Conservation (phyloP, 371 early-diverging fungal genomes). For the Phascolomyces articulosus region DNA sequence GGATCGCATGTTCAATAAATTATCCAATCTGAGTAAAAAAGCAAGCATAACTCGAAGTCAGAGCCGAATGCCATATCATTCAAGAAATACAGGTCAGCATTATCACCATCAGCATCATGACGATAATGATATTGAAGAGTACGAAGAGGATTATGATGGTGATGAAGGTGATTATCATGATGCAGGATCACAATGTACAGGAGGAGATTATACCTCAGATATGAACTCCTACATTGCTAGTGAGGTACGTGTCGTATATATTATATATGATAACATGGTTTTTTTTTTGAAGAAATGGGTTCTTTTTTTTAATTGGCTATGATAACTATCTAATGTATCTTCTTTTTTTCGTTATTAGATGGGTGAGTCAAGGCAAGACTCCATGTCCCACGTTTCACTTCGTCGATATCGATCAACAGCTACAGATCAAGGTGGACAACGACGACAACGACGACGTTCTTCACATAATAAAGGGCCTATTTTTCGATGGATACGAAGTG, state of each 20-base stretch:
- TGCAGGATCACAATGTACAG: slow-evolving; percentile 1
- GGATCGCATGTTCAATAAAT: slow-evolving; percentile 14
- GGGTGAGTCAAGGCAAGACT: slow-evolving; percentile 1
- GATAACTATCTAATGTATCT: no score
- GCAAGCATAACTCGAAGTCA: background rate
- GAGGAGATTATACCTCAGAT: slow-evolving; percentile 3
- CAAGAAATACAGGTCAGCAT: no score
- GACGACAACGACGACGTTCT: background rate
- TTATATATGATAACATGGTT: no score
- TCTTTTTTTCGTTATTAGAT: no score
- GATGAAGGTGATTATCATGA: background rate
- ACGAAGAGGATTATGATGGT: background rate
- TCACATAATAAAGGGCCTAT: background rate
- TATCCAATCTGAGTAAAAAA: slow-evolving; percentile 3
- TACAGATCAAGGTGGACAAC: background rate
- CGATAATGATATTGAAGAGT: background rate
- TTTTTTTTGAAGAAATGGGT: background rate
- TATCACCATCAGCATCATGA: background rate
- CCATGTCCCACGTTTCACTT: background rate
- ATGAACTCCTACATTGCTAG: slow-evolving; percentile 4
- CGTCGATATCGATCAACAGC: background rate
- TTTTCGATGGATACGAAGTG: slow-evolving; percentile 14
- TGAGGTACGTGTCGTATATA: background rate
- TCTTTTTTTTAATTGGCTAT: no score
- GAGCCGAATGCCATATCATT: no score